Base-by-base conservation (phyloP, 2,329 filamentous ascomycete genomes). In the Pyrenochaeta sp. region DNA sequence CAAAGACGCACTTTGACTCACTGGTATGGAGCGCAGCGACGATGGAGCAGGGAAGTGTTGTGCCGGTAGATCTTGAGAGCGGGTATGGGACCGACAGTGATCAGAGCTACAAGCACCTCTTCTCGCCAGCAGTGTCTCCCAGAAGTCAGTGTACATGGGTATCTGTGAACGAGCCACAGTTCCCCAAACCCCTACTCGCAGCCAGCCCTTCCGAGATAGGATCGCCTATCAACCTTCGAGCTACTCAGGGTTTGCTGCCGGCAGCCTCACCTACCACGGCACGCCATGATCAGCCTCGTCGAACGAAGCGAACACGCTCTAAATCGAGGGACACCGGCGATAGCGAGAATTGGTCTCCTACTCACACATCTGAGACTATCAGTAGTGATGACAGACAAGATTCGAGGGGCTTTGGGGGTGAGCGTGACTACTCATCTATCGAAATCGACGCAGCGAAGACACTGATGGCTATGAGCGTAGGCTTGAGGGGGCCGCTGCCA, bases 51-150 rank as follows among this genome's bases (percentile, higher is more conserved):
- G 55, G 54, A 14, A 51, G 32, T 20, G 29, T 40, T 14, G 61
- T 56, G 30, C 56, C 65, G 20, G 54, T 58, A n/a, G 70, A 75
- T 61, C 56, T 64, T 21, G 67, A 76, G 50, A 80, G 76, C 47
- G 76, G 75, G 1, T 80, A 80, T 41, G 74, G 72, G 9, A 78
- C 73, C 3, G 77, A 79, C 39, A 77, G 73, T 0, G 77, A 80
- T 10, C 60, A 63, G 1, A 75, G 72, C 39, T 76, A 70, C 45
- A 67, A 54, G 71, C 56, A 63, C 56, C 68, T 67, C 43, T 66
- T 69, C 37, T 80, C 79, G 1, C 77, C 79, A 1, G 64, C 74
- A 15, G 74, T 73, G 1, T 75, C 77, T 37, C 73, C 75, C 12
- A 69, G 69, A n/a, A 72, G 65, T 44, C 72, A 69, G 18, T 61